Percentiles rank a stretch among this genome's conserved stretches.
phyloP scores from a whole-genome alignment of 257 asterid species.

The Ocimum tenuiflorum region DNA sequence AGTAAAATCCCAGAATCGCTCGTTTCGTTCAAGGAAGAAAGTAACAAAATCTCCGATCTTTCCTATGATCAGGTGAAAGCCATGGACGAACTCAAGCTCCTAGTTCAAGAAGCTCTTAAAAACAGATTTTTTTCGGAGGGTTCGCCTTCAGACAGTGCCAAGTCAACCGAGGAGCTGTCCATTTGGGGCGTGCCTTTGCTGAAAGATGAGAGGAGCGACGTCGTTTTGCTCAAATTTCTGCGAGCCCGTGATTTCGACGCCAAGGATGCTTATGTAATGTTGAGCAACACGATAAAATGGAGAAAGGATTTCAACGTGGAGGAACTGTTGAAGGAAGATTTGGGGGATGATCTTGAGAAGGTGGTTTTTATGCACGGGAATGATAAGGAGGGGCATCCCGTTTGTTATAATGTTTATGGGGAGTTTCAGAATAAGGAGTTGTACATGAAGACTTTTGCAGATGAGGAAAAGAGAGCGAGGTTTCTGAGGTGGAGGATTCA shows the following conservation, averaged over 20 bases:
- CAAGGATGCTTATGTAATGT: conserved; percentile 51
- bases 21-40: conserved; percentile 48
- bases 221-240: conserved; percentile 32
- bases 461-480: conserved; percentile 40
- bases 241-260: conserved; percentile 68
- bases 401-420: conserved; percentile 56
- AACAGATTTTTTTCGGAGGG: conserved; percentile 16
- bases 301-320: conserved; percentile 52
- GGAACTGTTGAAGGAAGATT: conserved; percentile 45
- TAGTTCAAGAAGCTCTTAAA: conserved; percentile 24
- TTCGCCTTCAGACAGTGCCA: conserved; percentile 22
- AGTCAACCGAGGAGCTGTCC: conserved; percentile 24
- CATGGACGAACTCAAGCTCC: conserved; percentile 31
- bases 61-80: conserved; percentile 36
- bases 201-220: conserved; percentile 30
- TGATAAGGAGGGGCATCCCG: conserved; percentile 59
- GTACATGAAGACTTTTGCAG: conserved; percentile 42
- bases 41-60: conserved; percentile 31
- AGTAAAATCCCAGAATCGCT: conserved; percentile 27
- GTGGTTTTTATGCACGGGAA: conserved; percentile 74
- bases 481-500: conserved; percentile 61
- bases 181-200: conserved; percentile 34
- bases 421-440: conserved; percentile 57
- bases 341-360: conserved; percentile 69
- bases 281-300: conserved; percentile 57